These are phyloP conservation scores for Didymella segeticola DNA, from an alignment of 2,329 filamentous ascomycete genomes.

Conservation along the genomic window DNA sequence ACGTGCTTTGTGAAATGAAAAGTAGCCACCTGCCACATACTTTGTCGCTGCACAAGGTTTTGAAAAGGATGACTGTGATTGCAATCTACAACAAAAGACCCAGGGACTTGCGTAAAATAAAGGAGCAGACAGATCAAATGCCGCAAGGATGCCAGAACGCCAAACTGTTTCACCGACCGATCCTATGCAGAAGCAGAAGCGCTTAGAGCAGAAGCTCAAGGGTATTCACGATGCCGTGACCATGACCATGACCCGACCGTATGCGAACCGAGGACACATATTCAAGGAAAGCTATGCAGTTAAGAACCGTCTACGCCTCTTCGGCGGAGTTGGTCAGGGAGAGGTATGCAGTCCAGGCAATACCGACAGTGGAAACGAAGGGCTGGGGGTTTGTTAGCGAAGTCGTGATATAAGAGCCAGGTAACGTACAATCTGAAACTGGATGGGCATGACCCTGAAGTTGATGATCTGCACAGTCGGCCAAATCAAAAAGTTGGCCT, in stretches of 20 bases:
- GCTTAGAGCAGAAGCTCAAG: constrained; percentile 27
- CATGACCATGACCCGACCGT: constrained; percentile 11
- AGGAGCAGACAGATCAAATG: constrained; percentile 21
- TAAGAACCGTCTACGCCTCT: constrained; percentile 56
- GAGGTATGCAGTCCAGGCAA: constrained; percentile 96
- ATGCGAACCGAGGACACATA: constrained; percentile 25
- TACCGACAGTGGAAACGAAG: constrained; percentile 94
- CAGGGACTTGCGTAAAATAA: constrained; percentile 1
- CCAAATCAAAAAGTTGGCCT: constrained; percentile 96
- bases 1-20: no score
- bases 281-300: constrained; percentile 23
- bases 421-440: constrained; percentile 87
- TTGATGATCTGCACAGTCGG: constrained; percentile 95
- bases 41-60: no score
- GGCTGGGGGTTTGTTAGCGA: constrained; percentile 63
- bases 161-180: constrained; percentile 8
- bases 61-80: constrained; percentile 10
- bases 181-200: constrained; percentile 33
- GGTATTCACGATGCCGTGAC: constrained; percentile 24
- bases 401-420: not conserved
- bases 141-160: constrained; percentile 33
- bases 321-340: constrained; percentile 89
- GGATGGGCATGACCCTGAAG: constrained; percentile 92
- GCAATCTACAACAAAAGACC: constrained; percentile 18
- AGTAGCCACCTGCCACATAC: no score